These are phyloP conservation scores for Gossypium arboreum DNA, from an alignment of 345 rosid species.

Conservation along the genomic window DNA sequence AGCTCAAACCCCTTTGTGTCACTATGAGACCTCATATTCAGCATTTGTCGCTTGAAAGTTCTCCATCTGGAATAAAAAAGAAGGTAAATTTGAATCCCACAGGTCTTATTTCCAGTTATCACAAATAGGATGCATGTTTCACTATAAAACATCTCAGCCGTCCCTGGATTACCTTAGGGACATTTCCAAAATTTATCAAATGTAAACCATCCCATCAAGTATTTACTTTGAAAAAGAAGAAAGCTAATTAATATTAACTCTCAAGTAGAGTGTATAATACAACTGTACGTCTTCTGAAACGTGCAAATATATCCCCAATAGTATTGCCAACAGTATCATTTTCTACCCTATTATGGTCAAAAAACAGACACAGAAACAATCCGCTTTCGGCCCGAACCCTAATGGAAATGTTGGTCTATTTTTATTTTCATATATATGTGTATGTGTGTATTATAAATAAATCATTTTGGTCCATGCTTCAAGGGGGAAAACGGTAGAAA, in stretches of 20 bases:
- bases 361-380: neutral
- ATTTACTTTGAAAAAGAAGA: neutral
- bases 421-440: no score
- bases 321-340: neutral
- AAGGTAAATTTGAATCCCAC: neutral
- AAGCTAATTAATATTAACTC: neutral
- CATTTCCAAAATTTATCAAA: neutral
- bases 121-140: neutral
- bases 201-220: neutral
- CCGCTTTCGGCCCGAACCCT: neutral
- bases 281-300: neutral
- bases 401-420: neutral
- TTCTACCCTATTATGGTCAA: neutral
- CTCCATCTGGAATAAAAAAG: constrained; percentile 60
- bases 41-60: constrained; percentile 86
- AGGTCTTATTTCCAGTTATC: neutral
- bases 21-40: constrained; percentile 85
- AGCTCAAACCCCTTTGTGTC: constrained; percentile 91
- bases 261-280: neutral
- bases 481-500: neutral
- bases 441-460: no score
- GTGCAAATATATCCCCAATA: neutral
- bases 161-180: neutral
- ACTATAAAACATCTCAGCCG: neutral
- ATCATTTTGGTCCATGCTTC: neutral